Evolutionary conservation across 1,284 basidiomycete species (phyloP).

Genomic region (Xerocomus nothofagi): DNA sequence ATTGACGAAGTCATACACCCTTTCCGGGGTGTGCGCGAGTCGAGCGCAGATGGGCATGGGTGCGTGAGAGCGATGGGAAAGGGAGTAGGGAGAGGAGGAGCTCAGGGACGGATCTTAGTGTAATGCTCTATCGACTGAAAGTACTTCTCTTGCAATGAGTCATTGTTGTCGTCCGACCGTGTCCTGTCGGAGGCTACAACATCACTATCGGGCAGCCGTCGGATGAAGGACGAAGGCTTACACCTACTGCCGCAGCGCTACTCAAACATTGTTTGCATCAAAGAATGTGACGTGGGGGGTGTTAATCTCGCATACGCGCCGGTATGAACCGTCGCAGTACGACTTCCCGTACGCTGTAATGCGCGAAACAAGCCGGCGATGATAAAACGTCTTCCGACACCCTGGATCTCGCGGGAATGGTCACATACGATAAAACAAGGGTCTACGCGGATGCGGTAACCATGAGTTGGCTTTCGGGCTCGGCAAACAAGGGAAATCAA

Average conservation of each 20-base stretch:
- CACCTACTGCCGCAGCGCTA: not conserved
- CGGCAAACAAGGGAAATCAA: constrained; percentile 31
- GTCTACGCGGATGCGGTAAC: constrained; percentile 54
- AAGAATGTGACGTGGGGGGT: not conserved
- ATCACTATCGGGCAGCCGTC: not conserved
- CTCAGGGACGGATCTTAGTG: constrained; percentile 7
- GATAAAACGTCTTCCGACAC: constrained; percentile 53
- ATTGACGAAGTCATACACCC: not conserved
- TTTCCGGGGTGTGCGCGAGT: not conserved
- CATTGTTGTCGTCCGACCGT: not conserved
- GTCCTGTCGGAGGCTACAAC: not conserved
- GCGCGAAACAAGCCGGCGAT: constrained; percentile 68
- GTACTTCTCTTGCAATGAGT: constrained; percentile 7
- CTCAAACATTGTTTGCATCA: not conserved
- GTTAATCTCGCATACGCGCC: constrained; percentile 85
- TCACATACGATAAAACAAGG: constrained; percentile 86
- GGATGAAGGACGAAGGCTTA: not conserved
- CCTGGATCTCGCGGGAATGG: constrained; percentile 73
- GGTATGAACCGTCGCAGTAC: constrained; percentile 86
- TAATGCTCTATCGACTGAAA: constrained; percentile 17
- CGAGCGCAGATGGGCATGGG: constrained; percentile 8
- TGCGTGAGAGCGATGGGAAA: not conserved
- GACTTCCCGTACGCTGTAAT: constrained; percentile 85
- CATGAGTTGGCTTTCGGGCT: not conserved
- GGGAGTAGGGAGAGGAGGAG: not conserved